A percentile compares a stretch with the other conserved stretches of the same genome.
These are phyloP conservation scores for Colletotrichum lini DNA, from an alignment of 2,329 filamentous ascomycete species.

Conservation along the genomic window DNA sequence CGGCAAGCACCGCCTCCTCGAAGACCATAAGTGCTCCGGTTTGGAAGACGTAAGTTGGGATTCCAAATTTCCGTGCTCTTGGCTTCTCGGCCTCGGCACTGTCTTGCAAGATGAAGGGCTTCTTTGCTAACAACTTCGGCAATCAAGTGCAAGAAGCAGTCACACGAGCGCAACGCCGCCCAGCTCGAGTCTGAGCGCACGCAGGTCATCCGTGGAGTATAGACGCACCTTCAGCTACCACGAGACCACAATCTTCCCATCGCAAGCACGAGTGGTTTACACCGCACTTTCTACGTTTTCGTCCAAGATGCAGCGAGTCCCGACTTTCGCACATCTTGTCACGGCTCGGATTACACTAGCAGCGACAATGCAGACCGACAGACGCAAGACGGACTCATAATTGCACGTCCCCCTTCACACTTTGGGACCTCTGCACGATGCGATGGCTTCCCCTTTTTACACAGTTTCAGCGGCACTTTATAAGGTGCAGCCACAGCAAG, in stretches of 20 bases:
- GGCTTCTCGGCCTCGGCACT: conserved; percentile 58
- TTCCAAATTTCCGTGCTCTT: conserved; percentile 45
- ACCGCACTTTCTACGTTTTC: not conserved
- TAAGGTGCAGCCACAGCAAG: conserved; percentile 16
- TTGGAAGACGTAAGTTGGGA: conserved; percentile 82
- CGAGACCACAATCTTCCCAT: not conserved
- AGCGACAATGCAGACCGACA: not conserved
- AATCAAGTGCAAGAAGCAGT: conserved; percentile 91
- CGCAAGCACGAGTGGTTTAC: conserved; percentile 7
- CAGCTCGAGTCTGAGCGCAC: conserved; percentile 95
- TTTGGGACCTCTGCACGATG: conserved; percentile 34
- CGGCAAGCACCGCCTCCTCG: conserved; percentile 92
- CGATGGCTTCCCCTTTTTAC: conserved; percentile 18
- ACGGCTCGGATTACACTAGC: conserved; percentile 1
- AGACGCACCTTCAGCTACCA: conserved; percentile 47
- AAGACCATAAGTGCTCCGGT: conserved; percentile 93
- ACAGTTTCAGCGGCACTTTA: conserved; percentile 25
- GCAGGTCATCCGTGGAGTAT: conserved; percentile 93
- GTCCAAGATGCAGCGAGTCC: conserved; percentile 21
- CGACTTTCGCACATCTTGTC: not conserved
- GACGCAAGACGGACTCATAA: conserved; percentile 6
- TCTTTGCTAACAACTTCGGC: conserved; percentile 52
- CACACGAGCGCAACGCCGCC: conserved; percentile 92
- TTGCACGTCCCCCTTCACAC: conserved; percentile 27
- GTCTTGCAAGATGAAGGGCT: conserved; percentile 53